These are phyloP conservation scores for Aspergillus kassunensis DNA, from an alignment of 495 filamentous ascomycete genomes.

Conservation along the genomic window DNA sequence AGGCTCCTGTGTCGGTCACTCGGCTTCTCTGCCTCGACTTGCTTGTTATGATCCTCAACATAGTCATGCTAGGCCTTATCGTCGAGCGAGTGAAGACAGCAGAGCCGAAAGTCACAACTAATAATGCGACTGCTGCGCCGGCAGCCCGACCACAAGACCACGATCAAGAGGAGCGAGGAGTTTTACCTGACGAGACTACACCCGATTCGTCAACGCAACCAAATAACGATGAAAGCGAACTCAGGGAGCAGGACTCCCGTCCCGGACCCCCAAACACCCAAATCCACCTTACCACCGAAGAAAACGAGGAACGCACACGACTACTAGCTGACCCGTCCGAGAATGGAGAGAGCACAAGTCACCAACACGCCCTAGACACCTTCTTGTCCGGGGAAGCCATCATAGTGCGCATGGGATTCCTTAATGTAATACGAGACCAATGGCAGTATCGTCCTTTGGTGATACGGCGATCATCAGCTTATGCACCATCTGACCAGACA, in stretches of 20 bases:
- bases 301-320: conserved; percentile 42
- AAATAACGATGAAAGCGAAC: conserved; percentile 21
- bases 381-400: conserved; percentile 66
- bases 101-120: conserved; percentile 10
- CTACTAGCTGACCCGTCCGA: conserved; percentile 43
- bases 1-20: conserved; percentile 63
- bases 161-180: conserved; percentile 59
- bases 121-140: conserved; percentile 7
- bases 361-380: conserved; percentile 51
- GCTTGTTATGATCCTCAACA: conserved; percentile 61
- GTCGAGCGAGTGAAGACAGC: conserved; percentile 60
- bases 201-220: background rate
- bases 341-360: conserved; percentile 26
- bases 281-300: conserved; percentile 23
- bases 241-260: conserved; percentile 11
- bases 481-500: conserved; percentile 35
- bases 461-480: conserved; percentile 23
- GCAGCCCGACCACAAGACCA: conserved; percentile 53
- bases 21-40: conserved; percentile 63
- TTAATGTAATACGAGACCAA: conserved; percentile 61
- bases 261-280: background rate
- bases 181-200: conserved; percentile 23
- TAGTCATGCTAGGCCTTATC: conserved; percentile 69
- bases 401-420: conserved; percentile 64
- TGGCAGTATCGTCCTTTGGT: conserved; percentile 42